Conservation (phyloP, 768 basidiomycete species). For the Coprinopsis strossmayeri region DNA sequence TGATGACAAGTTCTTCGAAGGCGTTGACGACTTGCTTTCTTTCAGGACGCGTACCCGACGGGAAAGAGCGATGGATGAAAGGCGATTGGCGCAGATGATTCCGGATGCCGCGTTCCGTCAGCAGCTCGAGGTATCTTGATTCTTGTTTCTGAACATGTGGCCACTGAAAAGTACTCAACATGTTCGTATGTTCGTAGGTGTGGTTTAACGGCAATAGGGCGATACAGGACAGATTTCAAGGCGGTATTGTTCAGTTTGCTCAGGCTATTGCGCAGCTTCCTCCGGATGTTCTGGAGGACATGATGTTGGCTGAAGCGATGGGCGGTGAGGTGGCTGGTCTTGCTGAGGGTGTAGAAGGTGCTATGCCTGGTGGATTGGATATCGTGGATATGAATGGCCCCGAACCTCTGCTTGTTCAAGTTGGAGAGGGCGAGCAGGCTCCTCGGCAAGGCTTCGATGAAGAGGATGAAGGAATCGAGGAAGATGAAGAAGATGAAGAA, state of each 20-base stretch:
- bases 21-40: conserved; percentile 46
- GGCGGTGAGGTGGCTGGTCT: conserved; percentile 24
- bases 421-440: conserved; percentile 17
- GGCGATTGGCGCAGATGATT: conserved; percentile 48
- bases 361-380: conserved; percentile 44
- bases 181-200: conserved; percentile 24
- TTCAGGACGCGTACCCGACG: conserved; percentile 30
- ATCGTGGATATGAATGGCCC: conserved; percentile 11
- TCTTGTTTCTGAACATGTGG: not conserved
- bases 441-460: conserved; percentile 15
- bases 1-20: conserved; percentile 68
- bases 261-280: conserved; percentile 48
- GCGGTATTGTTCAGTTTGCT: conserved; percentile 59
- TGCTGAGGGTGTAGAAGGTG: conserved; percentile 26
- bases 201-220: conserved; percentile 53
- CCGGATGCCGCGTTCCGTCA: conserved; percentile 51
- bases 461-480: conserved; percentile 19
- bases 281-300: conserved; percentile 52
- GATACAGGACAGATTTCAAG: conserved; percentile 53
- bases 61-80: conserved; percentile 39
- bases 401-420: conserved; percentile 11
- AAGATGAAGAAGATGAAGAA: conserved; percentile 35
- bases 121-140: conserved; percentile 43
- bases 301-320: conserved; percentile 45
- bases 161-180: not conserved